phyloP scores from a whole-genome alignment of 2,329 filamentous ascomycete genomes.

The Epichloe scottii region DNA sequence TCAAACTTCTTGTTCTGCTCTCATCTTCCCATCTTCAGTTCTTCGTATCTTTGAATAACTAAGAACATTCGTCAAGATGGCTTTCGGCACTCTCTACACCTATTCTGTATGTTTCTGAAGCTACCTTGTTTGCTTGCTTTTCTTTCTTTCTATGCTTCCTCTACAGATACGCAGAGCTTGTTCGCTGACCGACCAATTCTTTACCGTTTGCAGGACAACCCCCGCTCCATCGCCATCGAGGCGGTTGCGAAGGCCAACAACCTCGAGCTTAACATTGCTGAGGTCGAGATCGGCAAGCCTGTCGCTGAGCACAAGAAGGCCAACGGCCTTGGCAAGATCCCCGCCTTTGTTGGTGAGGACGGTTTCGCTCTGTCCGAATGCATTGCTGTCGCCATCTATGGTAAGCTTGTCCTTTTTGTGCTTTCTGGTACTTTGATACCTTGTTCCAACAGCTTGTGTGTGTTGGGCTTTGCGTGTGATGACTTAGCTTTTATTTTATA shows the following conservation, averaged over 20 bases:
- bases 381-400: slow-evolving; percentile 94
- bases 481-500: slow-evolving; percentile 60
- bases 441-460: neutral
- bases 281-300: slow-evolving; percentile 53
- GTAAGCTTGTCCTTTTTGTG: slow-evolving; percentile 45
- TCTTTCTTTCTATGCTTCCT: slow-evolving; percentile 7
- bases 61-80: slow-evolving; percentile 50
- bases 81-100: slow-evolving; percentile 97
- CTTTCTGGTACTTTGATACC: neutral
- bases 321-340: slow-evolving; percentile 83
- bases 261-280: slow-evolving; percentile 77
- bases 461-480: slow-evolving; percentile 34
- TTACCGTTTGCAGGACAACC: slow-evolving; percentile 54
- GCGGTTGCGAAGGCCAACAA: slow-evolving; percentile 96
- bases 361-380: slow-evolving; percentile 80
- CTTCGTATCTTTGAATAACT: slow-evolving; percentile 6
- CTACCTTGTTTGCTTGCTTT: neutral
- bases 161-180: neutral
- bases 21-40: slow-evolving; percentile 9
- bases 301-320: slow-evolving; percentile 69
- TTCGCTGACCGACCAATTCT: neutral
- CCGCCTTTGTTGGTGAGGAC: slow-evolving; percentile 84
- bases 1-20: slow-evolving; percentile 2
- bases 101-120: slow-evolving; percentile 47
- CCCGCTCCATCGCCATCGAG: slow-evolving; percentile 75